Conservation (phyloP, 306 rosid genomes). For the Inga laurina region DNA sequence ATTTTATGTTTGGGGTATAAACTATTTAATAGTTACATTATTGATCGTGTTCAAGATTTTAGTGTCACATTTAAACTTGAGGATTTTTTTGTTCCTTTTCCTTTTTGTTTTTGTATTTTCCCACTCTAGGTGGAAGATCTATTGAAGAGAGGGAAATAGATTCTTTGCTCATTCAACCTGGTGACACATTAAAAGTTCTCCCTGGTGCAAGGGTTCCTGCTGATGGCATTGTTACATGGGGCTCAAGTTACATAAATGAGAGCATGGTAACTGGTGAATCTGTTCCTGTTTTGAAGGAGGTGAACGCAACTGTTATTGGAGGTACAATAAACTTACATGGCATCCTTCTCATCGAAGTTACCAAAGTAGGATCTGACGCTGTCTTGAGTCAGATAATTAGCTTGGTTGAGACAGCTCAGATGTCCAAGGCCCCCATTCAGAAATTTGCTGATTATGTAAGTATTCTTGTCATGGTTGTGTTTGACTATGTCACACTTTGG, state of each 20-base stretch:
- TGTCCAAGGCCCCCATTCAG: slow-evolving; percentile 96
- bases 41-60: slow-evolving; percentile 2
- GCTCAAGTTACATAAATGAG: slow-evolving; percentile 84
- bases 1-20: background rate
- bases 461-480: slow-evolving; percentile 29
- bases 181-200: slow-evolving; percentile 77
- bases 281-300: slow-evolving; percentile 67
- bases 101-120: background rate
- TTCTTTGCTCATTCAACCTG: slow-evolving; percentile 72
- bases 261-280: slow-evolving; percentile 96
- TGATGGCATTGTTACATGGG: slow-evolving; percentile 79
- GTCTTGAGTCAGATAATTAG: slow-evolving; percentile 85
- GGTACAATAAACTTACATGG: slow-evolving; percentile 88
- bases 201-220: slow-evolving; percentile 90
- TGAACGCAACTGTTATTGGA: slow-evolving; percentile 65
- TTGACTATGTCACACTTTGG: background rate
- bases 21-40: slow-evolving; percentile 1
- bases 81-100: background rate
- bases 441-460: slow-evolving; percentile 96
- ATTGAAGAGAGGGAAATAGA: slow-evolving; percentile 82
- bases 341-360: slow-evolving; percentile 66
- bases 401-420: slow-evolving; percentile 93
- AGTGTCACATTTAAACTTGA: slow-evolving; percentile 19
- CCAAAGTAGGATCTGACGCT: slow-evolving; percentile 81
- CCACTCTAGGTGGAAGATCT: slow-evolving; percentile 54